These are phyloP conservation scores for Pythium aphanidermatum DNA, from an alignment of 352 stramenopile species.

Conservation along the genomic window DNA sequence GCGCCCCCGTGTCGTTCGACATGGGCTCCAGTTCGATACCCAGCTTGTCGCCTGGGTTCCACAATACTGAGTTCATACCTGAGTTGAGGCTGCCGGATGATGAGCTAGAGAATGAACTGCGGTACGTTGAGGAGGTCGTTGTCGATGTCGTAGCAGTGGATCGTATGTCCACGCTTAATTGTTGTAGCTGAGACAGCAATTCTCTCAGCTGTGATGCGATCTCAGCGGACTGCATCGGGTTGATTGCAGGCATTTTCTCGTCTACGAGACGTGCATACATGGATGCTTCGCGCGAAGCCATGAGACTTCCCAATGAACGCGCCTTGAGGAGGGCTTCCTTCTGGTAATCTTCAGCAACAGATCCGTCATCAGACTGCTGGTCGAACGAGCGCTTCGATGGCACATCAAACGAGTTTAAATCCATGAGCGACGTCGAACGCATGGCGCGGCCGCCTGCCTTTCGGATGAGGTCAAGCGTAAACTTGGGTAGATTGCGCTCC, in stretches of 20 bases:
- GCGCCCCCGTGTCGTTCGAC: constrained; percentile 39
- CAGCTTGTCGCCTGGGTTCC: constrained; percentile 74
- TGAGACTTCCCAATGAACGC: constrained; percentile 41
- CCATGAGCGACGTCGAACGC: constrained; percentile 30
- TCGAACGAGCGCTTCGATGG: constrained; percentile 9
- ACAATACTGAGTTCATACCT: constrained; percentile 46
- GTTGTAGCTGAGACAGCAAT: constrained; percentile 60
- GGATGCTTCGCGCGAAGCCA: constrained; percentile 26
- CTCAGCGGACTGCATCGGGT: constrained; percentile 41
- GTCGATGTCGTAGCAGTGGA: constrained; percentile 39
- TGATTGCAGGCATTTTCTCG: constrained; percentile 29
- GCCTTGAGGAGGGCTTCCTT: constrained; percentile 39
- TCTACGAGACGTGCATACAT: constrained; percentile 38
- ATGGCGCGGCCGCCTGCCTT: constrained; percentile 42
- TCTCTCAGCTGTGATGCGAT: constrained; percentile 68
- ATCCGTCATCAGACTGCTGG: constrained; percentile 18
- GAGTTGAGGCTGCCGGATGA: constrained; percentile 29
- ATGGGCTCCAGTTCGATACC: constrained; percentile 53
- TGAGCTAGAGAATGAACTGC: constrained; percentile 67
- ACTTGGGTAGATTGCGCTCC: constrained; percentile 52
- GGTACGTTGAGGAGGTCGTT: constrained; percentile 53
- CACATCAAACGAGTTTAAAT: constrained; percentile 20
- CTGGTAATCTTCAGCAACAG: constrained; percentile 12
- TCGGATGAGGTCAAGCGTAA: constrained; percentile 63
- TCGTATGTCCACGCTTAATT: constrained; percentile 64